These are phyloP conservation scores for Bryopsis sp. DNA, from an alignment of 139 green algal species.

Conservation along the genomic window DNA sequence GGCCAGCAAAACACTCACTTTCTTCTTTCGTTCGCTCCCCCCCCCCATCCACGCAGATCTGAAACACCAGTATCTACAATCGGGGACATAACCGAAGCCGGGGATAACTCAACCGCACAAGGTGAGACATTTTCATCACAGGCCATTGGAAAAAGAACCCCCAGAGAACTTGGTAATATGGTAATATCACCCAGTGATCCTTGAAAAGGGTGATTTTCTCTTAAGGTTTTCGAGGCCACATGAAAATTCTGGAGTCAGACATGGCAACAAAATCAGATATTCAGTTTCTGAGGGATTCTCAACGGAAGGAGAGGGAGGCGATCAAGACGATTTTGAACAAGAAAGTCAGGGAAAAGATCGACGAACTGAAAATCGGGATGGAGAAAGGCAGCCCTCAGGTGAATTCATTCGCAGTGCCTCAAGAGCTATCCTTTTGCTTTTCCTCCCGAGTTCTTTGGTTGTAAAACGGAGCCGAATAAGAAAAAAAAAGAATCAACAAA, in stretches of 20 bases:
- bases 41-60: too few species aligned
- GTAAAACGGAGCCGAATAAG: neutral
- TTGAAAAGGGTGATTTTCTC: too few species aligned
- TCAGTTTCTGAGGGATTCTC: constrained; percentile 13
- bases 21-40: too few species aligned
- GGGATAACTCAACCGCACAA: too few species aligned
- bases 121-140: too few species aligned
- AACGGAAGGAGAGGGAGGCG: constrained; percentile 52
- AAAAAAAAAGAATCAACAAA: too few species aligned
- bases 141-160: too few species aligned
- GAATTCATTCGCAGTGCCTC: constrained; percentile 4
- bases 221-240: neutral
- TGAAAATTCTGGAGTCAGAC: neutral
- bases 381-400: neutral
- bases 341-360: constrained; percentile 53
- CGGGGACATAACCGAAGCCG: too few species aligned
- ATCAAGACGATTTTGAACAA: constrained; percentile 69
- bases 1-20: too few species aligned
- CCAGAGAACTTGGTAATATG: too few species aligned
- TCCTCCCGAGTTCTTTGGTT: neutral
- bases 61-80: too few species aligned
- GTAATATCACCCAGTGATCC: too few species aligned
- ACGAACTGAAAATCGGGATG: constrained; percentile 20
- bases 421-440: neutral
- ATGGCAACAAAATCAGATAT: neutral